Evolutionary conservation across 1,284 basidiomycete species (phyloP).

Genomic region (Fistulina hepatica): DNA sequence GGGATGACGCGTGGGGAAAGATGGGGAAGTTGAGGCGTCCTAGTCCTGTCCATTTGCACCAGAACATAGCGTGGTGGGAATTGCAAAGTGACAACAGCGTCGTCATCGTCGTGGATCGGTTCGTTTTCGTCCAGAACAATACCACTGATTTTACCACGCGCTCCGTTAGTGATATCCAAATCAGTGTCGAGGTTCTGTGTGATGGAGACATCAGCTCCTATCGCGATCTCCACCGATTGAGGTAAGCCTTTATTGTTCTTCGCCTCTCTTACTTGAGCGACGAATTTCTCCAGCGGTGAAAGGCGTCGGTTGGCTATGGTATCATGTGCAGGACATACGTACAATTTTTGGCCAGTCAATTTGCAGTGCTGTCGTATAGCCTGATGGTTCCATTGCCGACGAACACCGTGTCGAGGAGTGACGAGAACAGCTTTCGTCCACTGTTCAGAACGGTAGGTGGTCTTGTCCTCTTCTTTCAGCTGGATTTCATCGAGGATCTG

Average conservation of each 20-base stretch:
- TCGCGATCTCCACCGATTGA: constrained; percentile 21
- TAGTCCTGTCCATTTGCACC: background rate
- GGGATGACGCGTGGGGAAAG: background rate
- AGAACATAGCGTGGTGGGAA: background rate
- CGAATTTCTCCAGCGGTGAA: background rate
- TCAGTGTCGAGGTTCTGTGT: constrained; percentile 30
- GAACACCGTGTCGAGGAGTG: constrained; percentile 26
- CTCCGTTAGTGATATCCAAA: constrained; percentile 30
- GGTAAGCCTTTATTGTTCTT: constrained; percentile 13
- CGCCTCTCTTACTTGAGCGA: too few species aligned
- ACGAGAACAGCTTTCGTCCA: constrained; percentile 9
- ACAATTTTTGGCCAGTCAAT: constrained; percentile 8
- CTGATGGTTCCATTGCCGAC: constrained; percentile 23
- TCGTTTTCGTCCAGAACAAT: constrained; percentile 23
- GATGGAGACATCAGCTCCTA: constrained; percentile 34
- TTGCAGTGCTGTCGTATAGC: constrained; percentile 14
- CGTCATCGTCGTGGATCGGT: background rate
- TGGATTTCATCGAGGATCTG: constrained; percentile 20
- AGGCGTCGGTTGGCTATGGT: background rate
- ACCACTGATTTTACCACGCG: constrained; percentile 23
- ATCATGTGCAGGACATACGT: constrained; percentile 8
- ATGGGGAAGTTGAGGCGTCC: background rate
- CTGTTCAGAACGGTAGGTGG: too few species aligned
- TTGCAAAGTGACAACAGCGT: background rate
- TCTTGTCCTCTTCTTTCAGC: constrained; percentile 7